Percentiles rank a stretch among this genome's conserved stretches.
Conservation (phyloP, 805 yeast species). For the Saturnispora silvae region DNA sequence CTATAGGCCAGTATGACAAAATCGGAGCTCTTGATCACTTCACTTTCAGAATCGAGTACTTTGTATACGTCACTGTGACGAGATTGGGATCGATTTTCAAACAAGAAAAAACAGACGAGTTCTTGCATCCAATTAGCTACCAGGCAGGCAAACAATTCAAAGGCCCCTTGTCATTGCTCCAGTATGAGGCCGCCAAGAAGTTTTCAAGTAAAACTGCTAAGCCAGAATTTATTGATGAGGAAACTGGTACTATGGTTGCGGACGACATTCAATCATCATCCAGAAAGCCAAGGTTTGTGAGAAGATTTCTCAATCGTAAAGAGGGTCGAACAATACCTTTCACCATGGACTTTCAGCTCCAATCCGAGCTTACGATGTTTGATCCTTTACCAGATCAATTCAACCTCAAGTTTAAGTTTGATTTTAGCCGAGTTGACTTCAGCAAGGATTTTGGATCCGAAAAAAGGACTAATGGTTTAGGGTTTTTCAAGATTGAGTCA, state of each 20-base stretch:
- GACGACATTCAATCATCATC: not conserved
- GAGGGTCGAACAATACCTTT: constrained; percentile 1
- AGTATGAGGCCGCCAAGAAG: not conserved
- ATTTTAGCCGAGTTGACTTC: not conserved
- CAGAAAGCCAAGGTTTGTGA: constrained; percentile 1
- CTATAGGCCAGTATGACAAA: not conserved
- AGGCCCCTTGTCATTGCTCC: not conserved
- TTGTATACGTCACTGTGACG: not conserved
- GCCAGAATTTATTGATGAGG: not conserved
- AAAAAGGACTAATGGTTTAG: constrained; percentile 1
- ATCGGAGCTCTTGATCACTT: not conserved
- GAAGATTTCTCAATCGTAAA: constrained; percentile 1
- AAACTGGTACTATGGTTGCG: not conserved
- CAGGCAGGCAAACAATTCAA: constrained; percentile 1
- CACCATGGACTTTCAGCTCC: not conserved
- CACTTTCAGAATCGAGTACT: not conserved
- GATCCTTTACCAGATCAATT: constrained; percentile 3
- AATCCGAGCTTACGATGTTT: not conserved
- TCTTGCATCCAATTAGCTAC: not conserved
- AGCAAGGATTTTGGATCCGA: not conserved
- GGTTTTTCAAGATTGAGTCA: constrained; percentile 4
- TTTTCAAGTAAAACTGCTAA: not conserved
- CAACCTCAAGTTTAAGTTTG: not conserved
- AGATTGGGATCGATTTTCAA: not conserved
- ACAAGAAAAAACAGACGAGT: not conserved